phyloP scores from a whole-genome alignment of 306 rosid species.

The Canavalia ensiformis region DNA sequence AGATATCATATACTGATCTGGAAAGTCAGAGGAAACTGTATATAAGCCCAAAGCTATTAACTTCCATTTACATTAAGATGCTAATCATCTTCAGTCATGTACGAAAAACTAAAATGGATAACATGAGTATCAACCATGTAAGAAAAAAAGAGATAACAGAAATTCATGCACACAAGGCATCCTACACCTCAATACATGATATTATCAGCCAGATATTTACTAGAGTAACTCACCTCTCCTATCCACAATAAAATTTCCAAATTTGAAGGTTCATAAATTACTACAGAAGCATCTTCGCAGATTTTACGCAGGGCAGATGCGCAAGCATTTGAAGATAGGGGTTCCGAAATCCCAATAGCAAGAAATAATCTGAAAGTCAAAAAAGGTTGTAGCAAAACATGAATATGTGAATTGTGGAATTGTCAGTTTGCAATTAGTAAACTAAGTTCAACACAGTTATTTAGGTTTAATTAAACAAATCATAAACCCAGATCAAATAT shows the following conservation, averaged over 20 bases:
- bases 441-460: conserved; percentile 33
- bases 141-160: conserved; percentile 34
- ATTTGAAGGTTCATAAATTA: conserved; percentile 87
- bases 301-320: conserved; percentile 90
- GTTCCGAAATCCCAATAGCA: conserved; percentile 89
- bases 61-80: conserved; percentile 16
- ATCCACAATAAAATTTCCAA: conserved; percentile 97
- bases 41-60: conserved; percentile 16
- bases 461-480: conserved; percentile 31
- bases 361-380: conserved; percentile 81
- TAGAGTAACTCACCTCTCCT: conserved; percentile 81
- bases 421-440: conserved; percentile 42
- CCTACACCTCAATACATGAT: conserved; percentile 34
- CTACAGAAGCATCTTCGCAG: conserved; percentile 88
- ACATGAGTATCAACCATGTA: not conserved
- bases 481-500: conserved; percentile 18
- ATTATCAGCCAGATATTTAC: conserved; percentile 42
- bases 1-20: conserved; percentile 34
- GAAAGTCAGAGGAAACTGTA: conserved; percentile 12
- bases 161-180: conserved; percentile 21
- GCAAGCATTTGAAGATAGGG: conserved; percentile 83
- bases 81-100: conserved; percentile 15
- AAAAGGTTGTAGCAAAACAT: conserved; percentile 48
- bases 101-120: conserved; percentile 9
- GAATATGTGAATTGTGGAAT: conserved; percentile 40